Base-by-base conservation (phyloP, 1,284 basidiomycete genomes). In the Stereum hirsutum region DNA sequence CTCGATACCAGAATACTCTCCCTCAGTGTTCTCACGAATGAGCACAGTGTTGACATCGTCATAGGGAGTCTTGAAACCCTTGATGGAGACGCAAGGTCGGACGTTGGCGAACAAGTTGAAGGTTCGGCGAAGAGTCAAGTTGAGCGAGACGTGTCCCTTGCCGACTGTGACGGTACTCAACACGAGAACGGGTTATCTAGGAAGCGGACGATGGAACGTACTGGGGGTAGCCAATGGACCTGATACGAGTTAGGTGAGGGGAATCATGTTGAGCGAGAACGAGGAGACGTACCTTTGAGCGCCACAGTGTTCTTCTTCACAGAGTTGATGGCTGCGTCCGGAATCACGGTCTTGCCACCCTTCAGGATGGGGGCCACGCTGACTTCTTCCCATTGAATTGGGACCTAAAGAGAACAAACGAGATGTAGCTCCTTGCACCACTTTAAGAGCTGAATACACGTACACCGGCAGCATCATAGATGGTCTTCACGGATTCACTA, bases 11-110 rank as follows among this genome's bases (percentile, higher is more conserved):
- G 94, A 98, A 72, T 99, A 99, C 68, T 99, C 96, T 59, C 96
- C 96, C 69, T 99, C 96, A 24, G 96, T 99, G 69, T 99, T 99
- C 70, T 99, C 96, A 59, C 96, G 90, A 64, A 99, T 99, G 53
- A 99, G 73, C 42, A 97, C 95, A 21, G 90, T 95, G 74, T 99
- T 89, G 54, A 99, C 96, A 59, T 98, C 85, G 62, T 98, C 94
- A 61, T 99, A 98, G 6, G 94, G 88, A 0, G 96, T 99, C 74
- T 96, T 96, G 77, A 85, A 98, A 36, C 96, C 96, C 64, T 90
- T 71, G 67, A 99, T 91, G 38, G 95, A 98, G 40, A 83, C 80
- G 62, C 96, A 99, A 40, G 95, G 96, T 50, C 95, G 83, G 54
- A 99, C 95, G 63, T 99, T 99, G 60, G 96, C 96, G 61, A 97